Base-by-base conservation (phyloP, 805 yeast species). In the Ogataea trehalophila region DNA sequence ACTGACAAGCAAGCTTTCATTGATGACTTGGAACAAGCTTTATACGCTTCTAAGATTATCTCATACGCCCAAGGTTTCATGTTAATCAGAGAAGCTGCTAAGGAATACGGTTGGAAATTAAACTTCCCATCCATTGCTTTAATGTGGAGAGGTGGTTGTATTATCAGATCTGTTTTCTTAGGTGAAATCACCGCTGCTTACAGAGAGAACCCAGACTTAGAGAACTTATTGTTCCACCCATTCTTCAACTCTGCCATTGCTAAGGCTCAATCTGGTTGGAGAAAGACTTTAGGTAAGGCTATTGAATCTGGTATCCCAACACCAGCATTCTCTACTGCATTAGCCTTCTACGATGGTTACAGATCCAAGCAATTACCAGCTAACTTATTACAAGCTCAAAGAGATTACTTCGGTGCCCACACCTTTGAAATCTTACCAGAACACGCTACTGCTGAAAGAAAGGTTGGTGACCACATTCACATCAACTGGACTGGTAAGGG, bases 141-240 rank as follows among this genome's bases (percentile, higher is more conserved):
- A 66, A 92, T 92, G 98, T 92, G 99, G 99, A 85, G 99, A 82
- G 99, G 99, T 78, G 99, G 99, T 64, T 92, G 99, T 81, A 92
- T 92, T 73, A 92, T 92, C 76, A 88, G 98, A 81, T 92, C 99
- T 49, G 97, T 92, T 57, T 92, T 92, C 87, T 79, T 92, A 68
- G 97, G 84, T 67, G 97, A 92, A 74, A 92, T 92, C 75, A 92
- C 99, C 59, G 72, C 88, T 69, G 99, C 99, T 59, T 92, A 85
- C 86, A 87, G 94, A 75, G 82, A 85, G 71, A 77, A 85, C 77
- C 95, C 96, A 71, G 85, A 90, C 59, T 78, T 92, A 67, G 97
- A 91, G 79, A 91, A 91, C 85, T 79, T 92, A 76, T 77, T 92
- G 70, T 91, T 92, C 86, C 83, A 91, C 77, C 85, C 89, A 68